Base-by-base conservation (phyloP, 2,329 filamentous ascomycete genomes). In the Nemania sp. region DNA sequence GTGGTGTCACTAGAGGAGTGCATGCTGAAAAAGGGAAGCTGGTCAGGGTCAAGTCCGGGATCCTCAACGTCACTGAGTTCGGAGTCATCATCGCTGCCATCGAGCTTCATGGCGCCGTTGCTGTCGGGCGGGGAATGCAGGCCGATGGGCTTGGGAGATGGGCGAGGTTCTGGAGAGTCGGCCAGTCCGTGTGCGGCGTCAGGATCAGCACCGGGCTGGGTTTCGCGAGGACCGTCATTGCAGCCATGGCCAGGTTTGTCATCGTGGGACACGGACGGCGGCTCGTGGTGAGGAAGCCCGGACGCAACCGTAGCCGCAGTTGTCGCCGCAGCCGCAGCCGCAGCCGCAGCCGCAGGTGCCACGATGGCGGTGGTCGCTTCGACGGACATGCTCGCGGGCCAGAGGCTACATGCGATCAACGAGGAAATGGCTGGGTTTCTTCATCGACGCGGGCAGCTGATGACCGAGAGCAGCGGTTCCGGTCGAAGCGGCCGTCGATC, bases 1-100 rank as follows among this genome's bases (percentile, higher is more conserved):
- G 37, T n/a, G 10, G 47, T 17, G 25, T 57, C 47, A 46, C 32
- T 50, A 46, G 40, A n/a, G 6, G 59, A n/a, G 17, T 57, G 49
- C 39, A 43, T 37, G 48, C 54, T 29, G 59, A 57, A 21, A 49
- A 54, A 60, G 59, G 64, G 52, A 12, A 54, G 7, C 42, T 69
- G 54, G 29, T 69, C 69, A 9, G 68, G 64, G 4, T 73, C 70
- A 53, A 73, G 68, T 55, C 79, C 75, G 46, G 77, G 78, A 65
- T 84, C 76, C 63, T 88, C 86, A 54, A 88, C 79, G 55, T 89
- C 87, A 76, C 86, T 88, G 34, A 89, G 78, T 72, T 89, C 87
- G 54, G 87, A 89, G 54, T 73, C 25, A 7, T 29, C 25, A 29
- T 29, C 84, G 72, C 82, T 86, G 52, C 76, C 80, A 68, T 87